These are phyloP conservation scores for Solanum ossicruentum DNA, from an alignment of 257 asterid genomes.

Conservation along the genomic window DNA sequence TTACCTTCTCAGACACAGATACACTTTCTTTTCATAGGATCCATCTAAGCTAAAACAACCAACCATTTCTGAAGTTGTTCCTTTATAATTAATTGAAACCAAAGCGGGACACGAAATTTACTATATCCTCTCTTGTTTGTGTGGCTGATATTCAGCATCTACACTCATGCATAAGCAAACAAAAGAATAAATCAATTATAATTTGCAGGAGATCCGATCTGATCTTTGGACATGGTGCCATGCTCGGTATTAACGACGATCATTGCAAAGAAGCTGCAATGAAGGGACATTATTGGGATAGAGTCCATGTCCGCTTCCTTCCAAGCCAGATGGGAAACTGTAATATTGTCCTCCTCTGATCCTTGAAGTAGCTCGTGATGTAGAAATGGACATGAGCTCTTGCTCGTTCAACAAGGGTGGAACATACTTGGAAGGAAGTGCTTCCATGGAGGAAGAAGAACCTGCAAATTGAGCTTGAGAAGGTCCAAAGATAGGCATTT, in stretches of 20 bases:
- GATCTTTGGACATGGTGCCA: neutral
- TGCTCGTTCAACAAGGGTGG: conserved; percentile 29
- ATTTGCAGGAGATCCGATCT: neutral
- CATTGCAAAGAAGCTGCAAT: conserved; percentile 31
- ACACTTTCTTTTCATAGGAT: neutral
- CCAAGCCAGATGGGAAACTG: conserved; percentile 25
- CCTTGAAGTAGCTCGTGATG: conserved; percentile 9
- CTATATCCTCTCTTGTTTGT: neutral
- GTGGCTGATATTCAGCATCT: neutral
- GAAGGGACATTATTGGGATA: conserved; percentile 16
- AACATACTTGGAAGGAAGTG: conserved; percentile 21
- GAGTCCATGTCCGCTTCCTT: conserved; percentile 19
- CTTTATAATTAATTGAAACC: neutral
- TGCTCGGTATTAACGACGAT: conserved; percentile 13
- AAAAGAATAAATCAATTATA: conserved; percentile 1
- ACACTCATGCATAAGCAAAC: neutral
- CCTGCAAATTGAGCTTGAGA: conserved; percentile 34
- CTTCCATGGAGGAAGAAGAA: conserved; percentile 23
- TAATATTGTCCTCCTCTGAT: conserved; percentile 26
- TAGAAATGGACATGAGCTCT: conserved; percentile 10
- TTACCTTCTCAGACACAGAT: neutral
- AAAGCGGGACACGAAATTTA: neutral
- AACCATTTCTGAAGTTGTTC: neutral
- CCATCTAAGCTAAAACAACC: neutral
- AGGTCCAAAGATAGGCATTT: conserved; percentile 23